Base-by-base conservation (phyloP, 179 eudicot species). In the Camellia oleifera region DNA sequence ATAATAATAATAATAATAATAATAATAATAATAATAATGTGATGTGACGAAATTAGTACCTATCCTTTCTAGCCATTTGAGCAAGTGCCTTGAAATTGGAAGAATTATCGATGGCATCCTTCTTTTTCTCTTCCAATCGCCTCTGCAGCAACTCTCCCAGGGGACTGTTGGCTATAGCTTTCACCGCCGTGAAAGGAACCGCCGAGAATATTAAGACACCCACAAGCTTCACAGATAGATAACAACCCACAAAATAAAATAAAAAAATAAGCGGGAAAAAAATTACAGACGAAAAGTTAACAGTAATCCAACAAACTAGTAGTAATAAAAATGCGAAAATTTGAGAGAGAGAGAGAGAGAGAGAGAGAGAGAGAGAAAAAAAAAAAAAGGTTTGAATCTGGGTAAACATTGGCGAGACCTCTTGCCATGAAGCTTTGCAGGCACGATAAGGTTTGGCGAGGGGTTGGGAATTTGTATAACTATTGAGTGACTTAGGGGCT, bases 161-260 rank as follows among this genome's bases (percentile, higher is more conserved):
- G 0, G 99, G 95, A 76, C 98, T 97, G 80, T 88, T 93, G 62
- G 99, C 98, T 2, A 97, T 87, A 68, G 89, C 89, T 87, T 97
- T 97, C 61, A 97, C 99, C 48, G 97, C 97, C 3, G 98, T 91
- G 91, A 97, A 97, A 2, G 99, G 99, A 78, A 97, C 79, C 64
- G 99, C 99, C 0, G 99, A 97, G 80, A 97, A 97, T 4, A 97
- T 77, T 82, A 97, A 45, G 57, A 97, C 97, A 18, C 98, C 97
- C 40, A 94, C 98, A 46, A 96, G 85, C 99, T 96, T 81, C 70
- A 78, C 74, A 32, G 12, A 7, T 12, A 79, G 12, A 7, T 12
- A 79, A 52, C 53, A 48, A 45, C 5, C 13, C 13, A 32, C 6
- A 5, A 77, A 7, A 50, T 42, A 9, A 8, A 44, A 32, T 46